Conservation (phyloP, 768 basidiomycete genomes). For the Kondoa malvinella region DNA sequence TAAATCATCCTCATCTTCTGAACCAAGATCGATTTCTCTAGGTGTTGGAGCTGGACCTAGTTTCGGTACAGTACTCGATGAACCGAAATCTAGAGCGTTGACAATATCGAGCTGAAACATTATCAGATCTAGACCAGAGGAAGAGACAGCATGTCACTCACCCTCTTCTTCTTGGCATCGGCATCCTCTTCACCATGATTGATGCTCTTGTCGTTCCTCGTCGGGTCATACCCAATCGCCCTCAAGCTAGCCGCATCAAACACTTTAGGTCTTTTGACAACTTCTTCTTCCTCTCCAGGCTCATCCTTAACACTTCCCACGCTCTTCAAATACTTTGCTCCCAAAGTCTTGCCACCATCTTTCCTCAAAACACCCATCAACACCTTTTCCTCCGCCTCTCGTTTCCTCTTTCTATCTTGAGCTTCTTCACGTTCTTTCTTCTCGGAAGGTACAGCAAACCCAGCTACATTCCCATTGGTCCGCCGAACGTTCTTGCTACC, state of each 20-base stretch:
- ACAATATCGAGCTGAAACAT: neutral
- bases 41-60: neutral
- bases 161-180: neutral
- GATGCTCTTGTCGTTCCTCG: conserved; percentile 1
- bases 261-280: neutral
- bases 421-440: conserved; percentile 1
- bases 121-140: neutral
- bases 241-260: conserved; percentile 11
- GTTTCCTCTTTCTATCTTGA: conserved; percentile 6
- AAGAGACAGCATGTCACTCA: neutral
- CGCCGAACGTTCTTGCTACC: too few relatives aligned
- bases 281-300: neutral
- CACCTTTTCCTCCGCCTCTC: conserved; percentile 3
- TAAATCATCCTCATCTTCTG: neutral
- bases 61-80: neutral
- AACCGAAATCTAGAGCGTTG: neutral
- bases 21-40: neutral
- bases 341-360: conserved; percentile 12
- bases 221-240: conserved; percentile 2
- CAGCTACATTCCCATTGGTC: neutral
- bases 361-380: conserved; percentile 1
- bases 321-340: conserved; percentile 12
- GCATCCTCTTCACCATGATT: neutral
- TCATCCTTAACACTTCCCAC: conserved; percentile 1
- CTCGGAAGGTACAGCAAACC: conserved; percentile 2